Percentiles rank a stretch among this genome's conserved stretches.
Evolutionary conservation across 164 flowering plant species (phyloP).

Genomic region (Kalanchoe fedtschenkoi): DNA sequence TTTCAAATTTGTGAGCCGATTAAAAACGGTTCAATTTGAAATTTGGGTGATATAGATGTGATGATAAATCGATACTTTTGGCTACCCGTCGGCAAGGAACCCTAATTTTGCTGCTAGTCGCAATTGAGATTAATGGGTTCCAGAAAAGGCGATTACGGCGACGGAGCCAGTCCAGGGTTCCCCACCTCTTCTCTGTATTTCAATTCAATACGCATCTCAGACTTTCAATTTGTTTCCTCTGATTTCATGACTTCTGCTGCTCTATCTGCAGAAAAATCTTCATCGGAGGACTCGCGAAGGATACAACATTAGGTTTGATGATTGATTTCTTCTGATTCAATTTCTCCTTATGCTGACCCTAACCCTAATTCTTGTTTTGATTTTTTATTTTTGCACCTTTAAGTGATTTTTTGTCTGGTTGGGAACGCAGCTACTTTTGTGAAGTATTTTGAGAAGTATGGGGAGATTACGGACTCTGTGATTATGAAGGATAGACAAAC

Average conservation of each 20-base stretch:
- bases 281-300: constrained; percentile 10
- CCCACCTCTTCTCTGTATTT: background rate
- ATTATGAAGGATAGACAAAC: constrained; percentile 58
- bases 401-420: background rate
- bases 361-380: background rate
- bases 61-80: no score
- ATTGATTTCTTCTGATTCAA: background rate
- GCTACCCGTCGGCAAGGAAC: background rate
- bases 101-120: background rate
- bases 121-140: constrained; percentile 6
- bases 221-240: background rate
- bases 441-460: constrained; percentile 54
- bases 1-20: no score
- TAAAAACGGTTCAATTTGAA: no score
- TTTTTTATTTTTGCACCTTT: background rate
- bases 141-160: constrained; percentile 9
- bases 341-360: background rate
- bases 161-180: constrained; percentile 15
- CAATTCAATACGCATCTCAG: no score
- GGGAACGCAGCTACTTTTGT: constrained; percentile 3
- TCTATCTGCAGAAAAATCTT: constrained; percentile 8
- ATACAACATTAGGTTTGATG: constrained; percentile 9
- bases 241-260: background rate
- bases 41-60: no score
- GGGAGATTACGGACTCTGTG: constrained; percentile 54